A percentile compares a stretch with the other conserved stretches of the same genome.
Conservation (phyloP, 108 stramenopile species). For the Skeletonema grethae region DNA sequence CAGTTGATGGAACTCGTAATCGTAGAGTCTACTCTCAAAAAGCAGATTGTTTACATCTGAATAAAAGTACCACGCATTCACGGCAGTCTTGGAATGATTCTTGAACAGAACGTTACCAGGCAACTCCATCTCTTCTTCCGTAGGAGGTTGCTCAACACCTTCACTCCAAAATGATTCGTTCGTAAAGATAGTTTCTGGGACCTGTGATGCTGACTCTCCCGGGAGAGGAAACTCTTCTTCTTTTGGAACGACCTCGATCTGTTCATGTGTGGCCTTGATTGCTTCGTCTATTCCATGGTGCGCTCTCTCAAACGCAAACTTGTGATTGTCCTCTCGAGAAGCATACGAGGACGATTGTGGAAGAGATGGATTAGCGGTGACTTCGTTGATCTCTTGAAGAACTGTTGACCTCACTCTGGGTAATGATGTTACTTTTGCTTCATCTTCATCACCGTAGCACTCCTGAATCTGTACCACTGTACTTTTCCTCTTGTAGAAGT, state of each 20-base stretch:
- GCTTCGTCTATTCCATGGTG: constrained; percentile 30
- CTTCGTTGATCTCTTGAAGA: neutral
- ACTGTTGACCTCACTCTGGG: constrained; percentile 10
- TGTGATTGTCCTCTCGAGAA: constrained; percentile 10
- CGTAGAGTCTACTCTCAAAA: constrained; percentile 40
- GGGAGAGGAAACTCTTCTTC: neutral
- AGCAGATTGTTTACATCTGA: constrained; percentile 25
- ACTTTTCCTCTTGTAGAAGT: constrained; percentile 39
- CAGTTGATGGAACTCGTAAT: constrained; percentile 28
- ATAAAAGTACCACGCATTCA: constrained; percentile 41
- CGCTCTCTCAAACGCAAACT: constrained; percentile 30
- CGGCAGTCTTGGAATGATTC: constrained; percentile 5
- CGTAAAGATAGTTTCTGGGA: constrained; percentile 21
- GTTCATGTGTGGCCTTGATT: constrained; percentile 21
- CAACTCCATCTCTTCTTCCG: neutral
- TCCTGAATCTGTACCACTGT: constrained; percentile 17
- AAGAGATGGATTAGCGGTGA: neutral
- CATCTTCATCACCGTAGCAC: constrained; percentile 3
- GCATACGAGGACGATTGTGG: neutral
- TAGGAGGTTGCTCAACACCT: constrained; percentile 19
- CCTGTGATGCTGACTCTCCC: neutral
- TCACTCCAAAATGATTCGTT: constrained; percentile 37
- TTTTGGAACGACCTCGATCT: neutral
- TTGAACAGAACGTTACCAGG: neutral
- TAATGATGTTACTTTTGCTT: constrained; percentile 8